Evolutionary conservation across 2,329 filamentous ascomycete species (phyloP), one percentile per base, ranked within the genome.

Genomic region (Colletotrichum trifolii): DNA sequence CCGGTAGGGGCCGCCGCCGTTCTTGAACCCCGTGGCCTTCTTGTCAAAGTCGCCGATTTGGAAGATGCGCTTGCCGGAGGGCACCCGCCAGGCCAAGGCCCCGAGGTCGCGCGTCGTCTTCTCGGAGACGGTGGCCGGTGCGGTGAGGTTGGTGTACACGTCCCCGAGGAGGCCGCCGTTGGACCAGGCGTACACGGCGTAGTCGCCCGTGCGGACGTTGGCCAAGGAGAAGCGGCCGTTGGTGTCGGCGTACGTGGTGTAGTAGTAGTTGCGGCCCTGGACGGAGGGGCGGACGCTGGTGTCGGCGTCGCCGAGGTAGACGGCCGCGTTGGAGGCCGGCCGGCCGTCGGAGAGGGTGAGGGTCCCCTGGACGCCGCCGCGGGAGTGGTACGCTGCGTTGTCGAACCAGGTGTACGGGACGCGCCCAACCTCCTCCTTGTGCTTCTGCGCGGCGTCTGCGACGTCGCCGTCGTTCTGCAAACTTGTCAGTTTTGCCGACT

Each of bases 391-490:
- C 6, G 73, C 72, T 1, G 74, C 65, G 66, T 80, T 71, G 7
- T 78, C 71, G 66, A 82, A 76, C 81, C 81, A 83, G 13, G 72
- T 69, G 68, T 83, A 83, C 0, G 82, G 81, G 75, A 79, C 83
- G 1, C 71, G 71, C 4, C 69, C 54, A 34, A 74, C 70, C 69
- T 83, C 81, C 15, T 76, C 59, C 12, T 73, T 66, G 3, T 73
- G 73, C 9, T 76, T 75, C 0, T 66, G 60, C 4, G 74, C 71
- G 6, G 77, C 81, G 48, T 83, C 81, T 1, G 69, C 60, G 49
- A 74, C 73, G 2, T 75, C 78, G 6, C 81, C 81, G 13, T 81
- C 75, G 66, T 83, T 83, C 67, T 83, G 70, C 62, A 8, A 78
- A 64, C 81, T 78, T 13, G 6, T 67, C 6, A 55, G 55, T 25